phyloP scores from a whole-genome alignment of 805 yeast genomes.

The Saccharomycopsis lassenensis region DNA sequence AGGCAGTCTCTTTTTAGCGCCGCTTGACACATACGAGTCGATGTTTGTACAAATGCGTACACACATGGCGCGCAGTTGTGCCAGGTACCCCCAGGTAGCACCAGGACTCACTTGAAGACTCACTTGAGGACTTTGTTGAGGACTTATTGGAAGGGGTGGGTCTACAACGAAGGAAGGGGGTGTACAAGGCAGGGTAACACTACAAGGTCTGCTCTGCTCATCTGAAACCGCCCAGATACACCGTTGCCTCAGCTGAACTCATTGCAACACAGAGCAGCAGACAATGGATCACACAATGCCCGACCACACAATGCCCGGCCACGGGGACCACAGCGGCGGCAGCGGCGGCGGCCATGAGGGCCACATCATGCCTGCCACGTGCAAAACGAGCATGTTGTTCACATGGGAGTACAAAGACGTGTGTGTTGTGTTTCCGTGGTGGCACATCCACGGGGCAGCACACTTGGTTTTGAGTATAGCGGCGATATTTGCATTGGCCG shows the following conservation, averaged over 20 bases:
- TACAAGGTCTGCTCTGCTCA: not conserved
- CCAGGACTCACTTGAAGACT: no score
- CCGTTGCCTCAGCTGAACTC: not conserved
- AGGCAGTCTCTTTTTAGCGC: no score
- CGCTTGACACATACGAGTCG: no score
- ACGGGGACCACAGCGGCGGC: not conserved
- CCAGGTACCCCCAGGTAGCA: no score
- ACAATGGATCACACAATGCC: constrained; percentile 18
- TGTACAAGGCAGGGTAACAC: not conserved
- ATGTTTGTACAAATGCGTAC: no score
- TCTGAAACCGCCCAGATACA: not conserved
- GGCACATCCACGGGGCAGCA: constrained; percentile 52
- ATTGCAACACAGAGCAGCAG: not conserved
- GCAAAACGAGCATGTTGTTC: constrained; percentile 42
- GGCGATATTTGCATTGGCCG: constrained; percentile 36
- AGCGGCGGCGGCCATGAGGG: constrained; percentile 19
- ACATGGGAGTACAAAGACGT: constrained; percentile 69
- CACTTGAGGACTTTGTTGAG: no score
- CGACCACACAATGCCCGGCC: constrained; percentile 10
- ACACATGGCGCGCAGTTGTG: no score
- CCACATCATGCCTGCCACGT: constrained; percentile 39
- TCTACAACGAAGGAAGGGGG: no score
- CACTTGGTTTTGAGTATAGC: constrained; percentile 44
- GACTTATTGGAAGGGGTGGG: no score
- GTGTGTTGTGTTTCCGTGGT: constrained; percentile 67